These are phyloP conservation scores for Calonectria honghensis DNA, from an alignment of 2,329 filamentous ascomycete species.

Conservation along the genomic window DNA sequence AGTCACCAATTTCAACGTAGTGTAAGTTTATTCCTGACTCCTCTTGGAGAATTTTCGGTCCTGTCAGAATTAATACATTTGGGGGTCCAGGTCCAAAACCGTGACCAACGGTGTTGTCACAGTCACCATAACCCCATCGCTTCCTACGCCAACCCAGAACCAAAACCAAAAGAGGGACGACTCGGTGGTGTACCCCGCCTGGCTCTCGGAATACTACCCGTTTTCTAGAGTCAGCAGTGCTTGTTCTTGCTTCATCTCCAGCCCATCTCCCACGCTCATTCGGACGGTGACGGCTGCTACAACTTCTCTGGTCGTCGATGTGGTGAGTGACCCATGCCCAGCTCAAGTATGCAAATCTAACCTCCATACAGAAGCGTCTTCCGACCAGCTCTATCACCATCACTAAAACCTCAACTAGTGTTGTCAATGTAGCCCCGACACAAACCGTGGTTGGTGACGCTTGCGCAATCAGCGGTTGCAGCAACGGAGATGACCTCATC, in stretches of 20 bases:
- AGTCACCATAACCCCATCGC: not conserved
- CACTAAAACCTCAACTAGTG: not conserved
- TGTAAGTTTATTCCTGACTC: not conserved
- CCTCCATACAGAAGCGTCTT: not conserved
- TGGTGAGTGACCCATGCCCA: not conserved
- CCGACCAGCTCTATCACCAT: not conserved
- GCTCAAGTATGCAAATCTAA: not conserved
- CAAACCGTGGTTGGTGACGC: constrained; percentile 5
- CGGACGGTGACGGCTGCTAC: not conserved
- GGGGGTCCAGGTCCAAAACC: not conserved
- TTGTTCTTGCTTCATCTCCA: constrained; percentile 12
- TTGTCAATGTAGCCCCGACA: not conserved
- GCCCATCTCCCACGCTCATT: not conserved
- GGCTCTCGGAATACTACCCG: constrained; percentile 7
- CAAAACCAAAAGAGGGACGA: constrained; percentile 4
- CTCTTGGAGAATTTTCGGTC: not conserved
- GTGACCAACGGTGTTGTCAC: not conserved
- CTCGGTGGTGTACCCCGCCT: not conserved
- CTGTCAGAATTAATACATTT: not conserved
- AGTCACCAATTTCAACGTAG: not conserved
- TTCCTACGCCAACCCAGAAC: not conserved
- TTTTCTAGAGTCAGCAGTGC: constrained; percentile 12
- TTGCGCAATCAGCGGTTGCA: constrained; percentile 7
- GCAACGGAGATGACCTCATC: constrained; percentile 1
- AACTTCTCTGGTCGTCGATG: not conserved